Evolutionary conservation across 176 grass and related monocot species (phyloP).

Genomic region (Oryza punctata): DNA sequence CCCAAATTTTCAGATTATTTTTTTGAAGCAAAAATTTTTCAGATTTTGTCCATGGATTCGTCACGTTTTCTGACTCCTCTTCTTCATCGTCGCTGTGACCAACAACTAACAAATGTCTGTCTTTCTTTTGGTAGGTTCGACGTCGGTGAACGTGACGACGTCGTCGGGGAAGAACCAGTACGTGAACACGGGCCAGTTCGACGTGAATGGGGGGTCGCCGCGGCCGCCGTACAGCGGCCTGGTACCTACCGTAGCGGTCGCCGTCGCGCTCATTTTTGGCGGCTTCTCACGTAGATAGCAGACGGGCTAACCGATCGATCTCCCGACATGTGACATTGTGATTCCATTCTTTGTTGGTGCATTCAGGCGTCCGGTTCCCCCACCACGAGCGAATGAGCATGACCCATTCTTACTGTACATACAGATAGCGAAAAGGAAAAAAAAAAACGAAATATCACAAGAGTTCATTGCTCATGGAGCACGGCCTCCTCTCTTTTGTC

Average conservation of each 20-base stretch:
- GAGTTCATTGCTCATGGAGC: too few relatives aligned
- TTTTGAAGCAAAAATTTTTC: too few relatives aligned
- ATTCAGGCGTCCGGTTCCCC: conserved; percentile 24
- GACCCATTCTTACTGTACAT: conserved; percentile 68
- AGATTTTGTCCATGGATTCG: background rate
- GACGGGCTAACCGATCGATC: conserved; percentile 22
- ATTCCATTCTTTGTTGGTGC: conserved; percentile 71
- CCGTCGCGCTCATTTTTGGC: conserved; percentile 53
- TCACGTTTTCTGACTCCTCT: background rate
- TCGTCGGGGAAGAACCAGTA: conserved; percentile 83
- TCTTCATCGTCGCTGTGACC: background rate
- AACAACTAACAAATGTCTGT: background rate
- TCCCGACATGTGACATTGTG: conserved; percentile 35
- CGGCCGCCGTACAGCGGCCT: conserved; percentile 11
- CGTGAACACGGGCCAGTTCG: conserved; percentile 68
- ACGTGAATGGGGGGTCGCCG: conserved; percentile 41
- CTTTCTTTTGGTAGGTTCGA: conserved; percentile 52
- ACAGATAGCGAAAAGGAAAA: background rate
- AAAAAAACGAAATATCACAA: background rate
- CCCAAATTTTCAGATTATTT: background rate
- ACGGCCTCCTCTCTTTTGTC: too few relatives aligned
- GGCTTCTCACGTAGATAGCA: conserved; percentile 52
- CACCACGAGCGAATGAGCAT: conserved; percentile 1
- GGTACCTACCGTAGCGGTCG: conserved; percentile 34
- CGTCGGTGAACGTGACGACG: conserved; percentile 77